Evolutionary conservation across 116 monocot genomes (phyloP).

Genomic region (Dioscorea cayenensis): DNA sequence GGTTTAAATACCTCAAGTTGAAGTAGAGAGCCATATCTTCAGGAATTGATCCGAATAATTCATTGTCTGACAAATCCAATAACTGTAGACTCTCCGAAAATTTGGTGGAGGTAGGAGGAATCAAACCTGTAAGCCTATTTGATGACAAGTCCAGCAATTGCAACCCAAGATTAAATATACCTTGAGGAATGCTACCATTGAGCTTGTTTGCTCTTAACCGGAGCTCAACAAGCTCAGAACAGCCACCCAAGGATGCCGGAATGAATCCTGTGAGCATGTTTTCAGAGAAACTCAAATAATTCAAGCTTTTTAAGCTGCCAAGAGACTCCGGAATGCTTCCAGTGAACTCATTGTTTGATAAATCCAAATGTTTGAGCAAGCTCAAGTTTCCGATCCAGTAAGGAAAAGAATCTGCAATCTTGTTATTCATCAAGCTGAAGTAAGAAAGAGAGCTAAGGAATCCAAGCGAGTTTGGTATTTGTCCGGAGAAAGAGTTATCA

Average conservation of each 20-base stretch:
- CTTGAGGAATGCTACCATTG: conserved; percentile 35
- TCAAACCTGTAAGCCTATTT: conserved; percentile 33
- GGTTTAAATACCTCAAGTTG: conserved; percentile 42
- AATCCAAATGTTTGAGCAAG: conserved; percentile 30
- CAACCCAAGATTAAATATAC: conserved; percentile 39
- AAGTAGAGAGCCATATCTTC: conserved; percentile 41
- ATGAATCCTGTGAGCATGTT: conserved; percentile 47
- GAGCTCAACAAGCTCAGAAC: conserved; percentile 30
- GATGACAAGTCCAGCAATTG: conserved; percentile 47
- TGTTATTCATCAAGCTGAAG: conserved; percentile 35
- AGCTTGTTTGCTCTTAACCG: conserved; percentile 30
- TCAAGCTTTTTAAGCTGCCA: conserved; percentile 24
- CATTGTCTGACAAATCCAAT: conserved; percentile 46
- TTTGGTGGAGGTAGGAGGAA: conserved; percentile 39
- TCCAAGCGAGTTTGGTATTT: conserved; percentile 26
- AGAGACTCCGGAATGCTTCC: conserved; percentile 34
- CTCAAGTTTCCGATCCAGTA: conserved; percentile 32
- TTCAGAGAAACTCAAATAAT: conserved; percentile 23
- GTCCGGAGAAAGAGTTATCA: conserved; percentile 27
- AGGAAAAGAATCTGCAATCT: conserved; percentile 45
- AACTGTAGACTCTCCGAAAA: conserved; percentile 28
- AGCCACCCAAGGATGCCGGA: conserved; percentile 29
- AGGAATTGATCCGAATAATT: conserved; percentile 37
- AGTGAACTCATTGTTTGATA: conserved; percentile 44
- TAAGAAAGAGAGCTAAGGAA: conserved; percentile 15